Conservation (phyloP, 148 eudicot genomes). For the Arctostaphylos glauca region DNA sequence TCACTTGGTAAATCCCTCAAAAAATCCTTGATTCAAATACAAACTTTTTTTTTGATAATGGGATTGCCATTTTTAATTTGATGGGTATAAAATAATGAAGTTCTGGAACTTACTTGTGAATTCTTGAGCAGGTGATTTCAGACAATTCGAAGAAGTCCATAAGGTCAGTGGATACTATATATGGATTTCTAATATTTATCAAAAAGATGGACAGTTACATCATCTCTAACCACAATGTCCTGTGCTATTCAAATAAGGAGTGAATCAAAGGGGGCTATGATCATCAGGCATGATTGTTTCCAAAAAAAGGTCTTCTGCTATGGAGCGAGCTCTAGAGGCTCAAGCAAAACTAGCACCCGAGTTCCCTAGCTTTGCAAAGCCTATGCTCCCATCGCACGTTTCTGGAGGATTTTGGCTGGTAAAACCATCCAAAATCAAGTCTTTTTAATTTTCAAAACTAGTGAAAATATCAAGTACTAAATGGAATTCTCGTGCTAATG, state of each 20-base stretch:
- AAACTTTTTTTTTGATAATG: not conserved
- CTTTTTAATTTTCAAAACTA: not conserved
- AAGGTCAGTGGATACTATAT: slow-evolving; percentile 17
- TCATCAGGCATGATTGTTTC: not conserved
- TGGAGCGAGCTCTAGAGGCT: slow-evolving; percentile 31
- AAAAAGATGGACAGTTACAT: not conserved
- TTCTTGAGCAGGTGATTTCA: slow-evolving; percentile 13
- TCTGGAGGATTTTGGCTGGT: slow-evolving; percentile 57
- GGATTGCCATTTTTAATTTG: not conserved
- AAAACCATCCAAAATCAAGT: not conserved
- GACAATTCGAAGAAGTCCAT: not conserved
- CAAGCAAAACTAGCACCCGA: slow-evolving; percentile 28
- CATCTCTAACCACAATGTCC: not conserved
- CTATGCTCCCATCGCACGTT: slow-evolving; percentile 50
- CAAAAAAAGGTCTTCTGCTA: slow-evolving; percentile 18
- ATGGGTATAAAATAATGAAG: not conserved
- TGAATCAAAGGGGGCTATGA: slow-evolving; percentile 12
- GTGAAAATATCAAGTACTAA: not conserved
- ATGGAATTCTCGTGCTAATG: not conserved
- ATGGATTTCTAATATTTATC: not conserved
- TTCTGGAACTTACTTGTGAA: not conserved
- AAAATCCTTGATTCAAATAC: not conserved
- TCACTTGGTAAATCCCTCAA: not conserved
- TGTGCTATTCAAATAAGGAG: slow-evolving; percentile 1
- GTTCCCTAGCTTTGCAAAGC: slow-evolving; percentile 36